Evolutionary conservation across 352 stramenopile species (phyloP).

Genomic region (Nothophytophthora sp.): DNA sequence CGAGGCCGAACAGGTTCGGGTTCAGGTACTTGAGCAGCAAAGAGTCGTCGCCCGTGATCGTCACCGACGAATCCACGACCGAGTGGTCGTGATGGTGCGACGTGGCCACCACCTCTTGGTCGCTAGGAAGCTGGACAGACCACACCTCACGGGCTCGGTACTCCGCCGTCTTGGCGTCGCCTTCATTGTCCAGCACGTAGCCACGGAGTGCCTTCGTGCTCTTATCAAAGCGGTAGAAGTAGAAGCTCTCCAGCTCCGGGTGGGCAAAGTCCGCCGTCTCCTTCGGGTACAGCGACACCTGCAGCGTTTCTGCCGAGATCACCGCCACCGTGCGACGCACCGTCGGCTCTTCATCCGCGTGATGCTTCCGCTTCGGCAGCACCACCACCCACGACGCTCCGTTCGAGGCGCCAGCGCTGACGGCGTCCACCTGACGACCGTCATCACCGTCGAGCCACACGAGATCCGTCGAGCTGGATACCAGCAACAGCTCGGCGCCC

Average conservation of each 20-base stretch:
- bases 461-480: conserved; percentile 60
- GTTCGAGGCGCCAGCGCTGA: conserved; percentile 14
- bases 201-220: conserved; percentile 47
- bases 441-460: conserved; percentile 76
- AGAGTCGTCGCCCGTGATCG: conserved; percentile 94
- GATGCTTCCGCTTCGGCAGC: conserved; percentile 75
- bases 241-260: conserved; percentile 71
- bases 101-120: conserved; percentile 55
- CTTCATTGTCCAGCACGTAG: conserved; percentile 50
- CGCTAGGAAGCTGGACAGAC: conserved; percentile 65
- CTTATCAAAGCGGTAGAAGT: conserved; percentile 78
- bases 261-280: conserved; percentile 39
- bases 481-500: conserved; percentile 70
- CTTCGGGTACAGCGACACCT: conserved; percentile 61
- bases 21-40: conserved; percentile 98
- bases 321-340: conserved; percentile 63
- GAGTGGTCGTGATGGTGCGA: conserved; percentile 62
- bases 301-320: conserved; percentile 44
- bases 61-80: conserved; percentile 78
- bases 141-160: conserved; percentile 65
- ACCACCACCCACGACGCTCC: conserved; percentile 61
- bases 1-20: conserved; percentile 93
- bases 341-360: conserved; percentile 52
- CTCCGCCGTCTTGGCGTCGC: conserved; percentile 7
- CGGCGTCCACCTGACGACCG: conserved; percentile 45